Percentiles rank a stretch among this genome's conserved stretches.
Conservation (phyloP, 306 rosid genomes). For the Trifolium subterraneum region DNA sequence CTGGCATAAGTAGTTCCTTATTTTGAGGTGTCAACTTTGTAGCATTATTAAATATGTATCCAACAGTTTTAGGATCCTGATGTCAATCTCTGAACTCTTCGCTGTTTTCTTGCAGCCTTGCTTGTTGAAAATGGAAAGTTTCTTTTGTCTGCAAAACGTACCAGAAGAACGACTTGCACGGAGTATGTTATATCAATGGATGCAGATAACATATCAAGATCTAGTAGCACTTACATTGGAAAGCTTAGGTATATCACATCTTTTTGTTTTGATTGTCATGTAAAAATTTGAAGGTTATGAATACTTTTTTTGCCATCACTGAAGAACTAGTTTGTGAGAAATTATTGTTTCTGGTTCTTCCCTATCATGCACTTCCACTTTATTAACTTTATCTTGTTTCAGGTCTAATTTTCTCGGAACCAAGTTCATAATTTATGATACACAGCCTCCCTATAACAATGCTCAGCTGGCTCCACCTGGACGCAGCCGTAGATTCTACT, state of each 20-base stretch:
- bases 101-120: constrained; percentile 65
- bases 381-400: constrained; percentile 38
- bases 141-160: constrained; percentile 91
- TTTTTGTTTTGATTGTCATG: not conserved
- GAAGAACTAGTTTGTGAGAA: not conserved
- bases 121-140: constrained; percentile 97
- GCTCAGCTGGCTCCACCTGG: constrained; percentile 78
- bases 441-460: constrained; percentile 81
- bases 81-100: constrained; percentile 32
- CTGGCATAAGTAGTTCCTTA: constrained; percentile 15
- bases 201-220: constrained; percentile 89
- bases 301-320: not conserved
- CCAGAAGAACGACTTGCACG: constrained; percentile 87
- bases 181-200: constrained; percentile 93
- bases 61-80: not conserved
- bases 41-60: not conserved
- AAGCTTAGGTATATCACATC: constrained; percentile 82
- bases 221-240: constrained; percentile 88
- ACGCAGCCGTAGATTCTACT: constrained; percentile 81
- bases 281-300: not conserved
- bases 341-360: not conserved
- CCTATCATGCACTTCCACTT: constrained; percentile 3
- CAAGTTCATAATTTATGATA: constrained; percentile 90
- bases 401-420: constrained; percentile 98
- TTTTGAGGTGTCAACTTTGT: not conserved